These are phyloP conservation scores for Xylaria sp. DNA, from an alignment of 2,329 filamentous ascomycete genomes.

Conservation along the genomic window DNA sequence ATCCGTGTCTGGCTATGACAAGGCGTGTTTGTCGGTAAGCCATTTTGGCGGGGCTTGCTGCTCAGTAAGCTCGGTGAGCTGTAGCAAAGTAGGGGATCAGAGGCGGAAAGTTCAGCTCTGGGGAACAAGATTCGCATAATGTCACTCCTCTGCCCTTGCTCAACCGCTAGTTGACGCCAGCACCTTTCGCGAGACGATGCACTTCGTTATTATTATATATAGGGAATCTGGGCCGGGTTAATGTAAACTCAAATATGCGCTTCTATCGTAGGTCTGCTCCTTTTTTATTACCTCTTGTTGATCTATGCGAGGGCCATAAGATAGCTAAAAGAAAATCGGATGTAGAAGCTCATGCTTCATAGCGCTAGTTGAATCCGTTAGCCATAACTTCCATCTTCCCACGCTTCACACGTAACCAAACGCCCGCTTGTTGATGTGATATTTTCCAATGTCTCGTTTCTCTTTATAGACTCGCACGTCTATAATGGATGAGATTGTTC, in stretches of 20 bases:
- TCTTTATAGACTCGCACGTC: background rate
- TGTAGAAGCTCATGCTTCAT: background rate
- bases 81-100: background rate
- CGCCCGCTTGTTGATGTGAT: background rate
- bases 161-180: background rate
- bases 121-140: background rate
- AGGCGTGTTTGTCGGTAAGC: background rate
- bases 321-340: conserved; percentile 1
- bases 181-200: background rate
- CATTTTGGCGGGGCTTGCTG: background rate
- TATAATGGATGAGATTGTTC: background rate
- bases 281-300: background rate
- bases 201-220: background rate
- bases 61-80: background rate
- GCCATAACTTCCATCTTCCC: background rate
- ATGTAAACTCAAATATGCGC: background rate
- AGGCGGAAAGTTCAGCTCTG: background rate
- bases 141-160: background rate
- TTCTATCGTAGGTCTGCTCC: background rate
- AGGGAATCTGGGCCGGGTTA: background rate
- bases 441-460: background rate
- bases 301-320: background rate
- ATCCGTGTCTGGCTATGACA: too few species aligned
- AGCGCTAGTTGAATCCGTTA: background rate
- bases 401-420: conserved; percentile 11